A percentile compares a stretch with the other conserved stretches of the same genome.
These are phyloP conservation scores for Wakefieldia striispora DNA, from an alignment of 768 basidiomycete species.

Conservation along the genomic window DNA sequence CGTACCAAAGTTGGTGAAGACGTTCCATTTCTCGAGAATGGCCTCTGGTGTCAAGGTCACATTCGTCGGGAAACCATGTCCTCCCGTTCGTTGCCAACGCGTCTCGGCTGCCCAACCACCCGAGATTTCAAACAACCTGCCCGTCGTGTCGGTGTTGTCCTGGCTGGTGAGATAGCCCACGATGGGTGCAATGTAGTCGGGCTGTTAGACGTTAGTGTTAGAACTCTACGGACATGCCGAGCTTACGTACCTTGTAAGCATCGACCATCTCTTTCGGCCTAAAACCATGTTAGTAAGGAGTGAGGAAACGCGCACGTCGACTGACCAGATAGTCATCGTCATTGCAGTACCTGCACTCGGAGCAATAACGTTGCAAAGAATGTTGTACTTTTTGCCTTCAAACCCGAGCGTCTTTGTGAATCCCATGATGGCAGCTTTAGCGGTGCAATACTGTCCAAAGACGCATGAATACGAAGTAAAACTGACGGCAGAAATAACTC, in stretches of 20 bases:
- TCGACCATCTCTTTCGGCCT: too few relatives aligned
- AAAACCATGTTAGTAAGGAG: too few relatives aligned
- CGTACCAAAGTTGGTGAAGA: constrained; percentile 82
- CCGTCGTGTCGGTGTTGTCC: constrained; percentile 72
- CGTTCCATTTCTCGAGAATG: constrained; percentile 73
- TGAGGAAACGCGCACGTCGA: not conserved
- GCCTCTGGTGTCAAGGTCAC: constrained; percentile 76
- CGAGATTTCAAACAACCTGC: constrained; percentile 78
- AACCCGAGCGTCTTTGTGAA: constrained; percentile 84
- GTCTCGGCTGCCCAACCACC: constrained; percentile 93
- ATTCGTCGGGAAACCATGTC: constrained; percentile 83
- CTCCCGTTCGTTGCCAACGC: constrained; percentile 90
- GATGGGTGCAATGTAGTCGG: too few relatives aligned
- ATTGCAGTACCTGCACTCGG: constrained; percentile 93
- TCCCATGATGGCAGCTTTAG: constrained; percentile 89
- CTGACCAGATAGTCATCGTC: constrained; percentile 76
- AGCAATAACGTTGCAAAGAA: constrained; percentile 84
- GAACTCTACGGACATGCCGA: too few relatives aligned
- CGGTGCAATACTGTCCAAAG: constrained; percentile 71
- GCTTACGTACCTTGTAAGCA: too few relatives aligned
- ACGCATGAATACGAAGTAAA: not conserved
- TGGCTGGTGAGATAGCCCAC: constrained; percentile 44
- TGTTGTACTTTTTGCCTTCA: constrained; percentile 90
- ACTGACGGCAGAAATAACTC: constrained; percentile 12
- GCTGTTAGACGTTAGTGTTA: too few relatives aligned